phyloP scores from a whole-genome alignment of 2,329 filamentous ascomycete genomes.

The Xylaria sp. region DNA sequence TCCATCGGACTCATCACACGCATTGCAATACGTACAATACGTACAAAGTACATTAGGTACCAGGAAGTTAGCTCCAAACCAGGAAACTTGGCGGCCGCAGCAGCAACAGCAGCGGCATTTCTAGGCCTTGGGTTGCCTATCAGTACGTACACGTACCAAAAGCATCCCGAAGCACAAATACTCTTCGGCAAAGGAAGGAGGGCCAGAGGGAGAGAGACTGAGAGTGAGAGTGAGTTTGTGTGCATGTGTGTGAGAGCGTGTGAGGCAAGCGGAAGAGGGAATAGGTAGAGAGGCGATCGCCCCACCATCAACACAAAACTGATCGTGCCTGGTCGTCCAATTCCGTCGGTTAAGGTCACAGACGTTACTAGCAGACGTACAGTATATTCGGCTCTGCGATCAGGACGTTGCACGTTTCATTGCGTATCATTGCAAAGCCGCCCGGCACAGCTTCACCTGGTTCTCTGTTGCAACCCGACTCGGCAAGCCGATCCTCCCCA shows the following conservation, averaged over 20 bases:
- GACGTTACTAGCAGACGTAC: neutral
- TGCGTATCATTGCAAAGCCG: constrained; percentile 16
- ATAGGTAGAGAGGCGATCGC: constrained; percentile 17
- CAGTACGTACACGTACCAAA: no score
- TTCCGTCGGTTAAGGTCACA: constrained; percentile 13
- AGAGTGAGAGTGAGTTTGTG: no score
- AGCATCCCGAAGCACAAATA: constrained; percentile 23
- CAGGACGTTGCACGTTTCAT: constrained; percentile 15
- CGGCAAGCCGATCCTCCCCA: constrained; percentile 24
- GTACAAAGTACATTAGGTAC: no score
- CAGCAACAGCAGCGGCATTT: no score
- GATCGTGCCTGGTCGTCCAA: constrained; percentile 16
- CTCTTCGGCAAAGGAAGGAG: constrained; percentile 1
- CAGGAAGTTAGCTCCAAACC: constrained; percentile 21
- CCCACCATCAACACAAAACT: constrained; percentile 24
- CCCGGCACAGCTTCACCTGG: constrained; percentile 18
- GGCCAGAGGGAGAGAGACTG: constrained; percentile 2
- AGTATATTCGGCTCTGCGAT: constrained; percentile 20
- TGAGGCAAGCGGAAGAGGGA: constrained; percentile 1
- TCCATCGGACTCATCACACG: constrained; percentile 2
- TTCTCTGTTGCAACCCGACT: constrained; percentile 20
- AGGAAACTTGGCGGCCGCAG: constrained; percentile 6
- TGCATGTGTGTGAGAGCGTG: no score
- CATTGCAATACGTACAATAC: neutral
- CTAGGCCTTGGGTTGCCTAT: constrained; percentile 19